A percentile compares a stretch with the other conserved stretches of the same genome.
phyloP scores from a whole-genome alignment of 129 eudicot genomes.

The Heracleum sosnowskyi region DNA sequence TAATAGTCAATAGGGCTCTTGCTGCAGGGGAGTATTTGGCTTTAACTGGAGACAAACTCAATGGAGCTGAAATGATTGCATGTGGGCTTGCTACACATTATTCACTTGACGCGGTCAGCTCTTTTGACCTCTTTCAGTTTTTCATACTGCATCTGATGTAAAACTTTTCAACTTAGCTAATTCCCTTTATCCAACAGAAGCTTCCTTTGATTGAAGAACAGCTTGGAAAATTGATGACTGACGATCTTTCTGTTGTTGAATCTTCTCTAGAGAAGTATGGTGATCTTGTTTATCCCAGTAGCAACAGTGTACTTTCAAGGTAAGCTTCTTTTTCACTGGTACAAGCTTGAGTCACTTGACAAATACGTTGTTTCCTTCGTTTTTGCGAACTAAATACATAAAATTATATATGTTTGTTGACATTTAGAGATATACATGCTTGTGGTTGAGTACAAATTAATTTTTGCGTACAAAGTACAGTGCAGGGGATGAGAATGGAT shows the following conservation, averaged over 20 bases:
- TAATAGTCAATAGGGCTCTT: neutral
- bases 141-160: neutral
- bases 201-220: conserved; percentile 63
- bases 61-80: conserved; percentile 79
- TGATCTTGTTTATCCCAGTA: conserved; percentile 49
- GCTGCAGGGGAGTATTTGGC: conserved; percentile 77
- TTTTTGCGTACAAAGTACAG: too few species aligned
- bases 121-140: conserved; percentile 2
- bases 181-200: conserved; percentile 32
- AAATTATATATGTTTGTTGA: neutral
- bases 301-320: conserved; percentile 55
- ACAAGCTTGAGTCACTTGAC: neutral
- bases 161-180: neutral
- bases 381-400: neutral
- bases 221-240: conserved; percentile 47
- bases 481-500: neutral
- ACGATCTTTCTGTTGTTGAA: conserved; percentile 80
- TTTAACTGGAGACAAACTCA: conserved; percentile 62
- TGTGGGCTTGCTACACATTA: conserved; percentile 97
- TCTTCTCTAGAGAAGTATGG: conserved; percentile 39
- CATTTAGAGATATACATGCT: neutral
- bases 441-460: neutral
- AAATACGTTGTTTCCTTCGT: neutral
- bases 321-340: conserved; percentile 13
- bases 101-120: conserved; percentile 43